phyloP scores from a whole-genome alignment of 1,284 basidiomycete genomes.

The Leucoagaricus sp. region DNA sequence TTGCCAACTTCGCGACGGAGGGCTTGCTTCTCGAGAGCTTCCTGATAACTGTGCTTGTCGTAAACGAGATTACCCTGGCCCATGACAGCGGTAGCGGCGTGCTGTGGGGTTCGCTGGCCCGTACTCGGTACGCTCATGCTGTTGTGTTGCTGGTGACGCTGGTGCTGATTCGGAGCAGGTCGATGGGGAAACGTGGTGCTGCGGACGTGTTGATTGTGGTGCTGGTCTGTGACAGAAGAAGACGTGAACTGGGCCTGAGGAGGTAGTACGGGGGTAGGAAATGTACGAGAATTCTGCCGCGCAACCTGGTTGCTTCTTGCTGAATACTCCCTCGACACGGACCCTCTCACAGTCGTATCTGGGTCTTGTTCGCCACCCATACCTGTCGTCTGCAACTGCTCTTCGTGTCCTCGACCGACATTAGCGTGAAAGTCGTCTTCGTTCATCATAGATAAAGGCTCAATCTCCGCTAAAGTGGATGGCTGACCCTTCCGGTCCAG shows the following conservation, averaged over 20 bases:
- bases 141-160: constrained; percentile 31
- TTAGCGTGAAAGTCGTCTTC: constrained; percentile 39
- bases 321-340: constrained; percentile 5
- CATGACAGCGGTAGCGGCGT: constrained; percentile 28
- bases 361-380: constrained; percentile 3
- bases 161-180: constrained; percentile 25
- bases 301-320: background rate
- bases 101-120: constrained; percentile 30
- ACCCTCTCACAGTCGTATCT: constrained; percentile 5
- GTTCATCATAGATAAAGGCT: constrained; percentile 24
- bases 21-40: constrained; percentile 6
- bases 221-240: constrained; percentile 24
- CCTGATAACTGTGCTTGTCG: constrained; percentile 9
- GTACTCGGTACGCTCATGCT: constrained; percentile 41
- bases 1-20: constrained; percentile 11
- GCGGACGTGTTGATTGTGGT: constrained; percentile 40
- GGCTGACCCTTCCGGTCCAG: constrained; percentile 15
- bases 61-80: constrained; percentile 6
- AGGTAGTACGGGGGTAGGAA: constrained; percentile 21
- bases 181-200: constrained; percentile 35
- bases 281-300: constrained; percentile 16
- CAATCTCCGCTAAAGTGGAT: constrained; percentile 5
- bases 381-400: background rate
- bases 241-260: background rate
- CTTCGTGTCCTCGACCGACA: constrained; percentile 6